These are phyloP conservation scores for Botrytis fabae DNA, from an alignment of 2,329 filamentous ascomycete genomes.

Conservation along the genomic window DNA sequence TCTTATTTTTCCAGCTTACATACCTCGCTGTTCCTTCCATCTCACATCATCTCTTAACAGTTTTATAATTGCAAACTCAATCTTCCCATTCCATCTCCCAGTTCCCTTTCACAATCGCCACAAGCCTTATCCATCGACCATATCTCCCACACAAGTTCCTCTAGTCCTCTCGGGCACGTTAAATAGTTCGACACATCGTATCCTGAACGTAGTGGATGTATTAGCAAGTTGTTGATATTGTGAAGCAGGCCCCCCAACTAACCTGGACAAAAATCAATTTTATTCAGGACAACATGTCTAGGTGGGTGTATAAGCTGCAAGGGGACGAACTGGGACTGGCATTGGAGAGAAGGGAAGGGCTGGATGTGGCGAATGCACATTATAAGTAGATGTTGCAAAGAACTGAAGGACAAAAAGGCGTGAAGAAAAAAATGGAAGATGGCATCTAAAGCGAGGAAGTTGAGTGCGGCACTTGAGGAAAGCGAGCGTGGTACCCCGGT, in stretches of 20 bases:
- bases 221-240: not conserved
- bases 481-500: not conserved
- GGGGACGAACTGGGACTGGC: constrained; percentile 1
- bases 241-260: fast-evolving
- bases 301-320: not conserved
- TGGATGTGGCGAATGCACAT: constrained; percentile 16
- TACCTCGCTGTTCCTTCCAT: not conserved
- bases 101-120: not conserved
- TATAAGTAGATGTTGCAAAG: fast-evolving
- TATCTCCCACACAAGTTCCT: constrained; percentile 2
- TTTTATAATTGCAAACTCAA: not conserved
- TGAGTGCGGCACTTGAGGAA: not conserved
- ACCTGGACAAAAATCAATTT: not conserved
- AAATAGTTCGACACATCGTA: not conserved
- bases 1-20: not conserved
- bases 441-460: not conserved
- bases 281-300: not conserved
- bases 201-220: not conserved
- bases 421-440: not conserved
- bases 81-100: not conserved
- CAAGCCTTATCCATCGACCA: not conserved
- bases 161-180: not conserved
- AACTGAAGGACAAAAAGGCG: not conserved
- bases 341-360: not conserved
- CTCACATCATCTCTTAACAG: not conserved